Evolutionary conservation across 2,329 filamentous ascomycete species (phyloP), one percentile per base, ranked within the genome.

Genomic region (Colletotrichum sp.): DNA sequence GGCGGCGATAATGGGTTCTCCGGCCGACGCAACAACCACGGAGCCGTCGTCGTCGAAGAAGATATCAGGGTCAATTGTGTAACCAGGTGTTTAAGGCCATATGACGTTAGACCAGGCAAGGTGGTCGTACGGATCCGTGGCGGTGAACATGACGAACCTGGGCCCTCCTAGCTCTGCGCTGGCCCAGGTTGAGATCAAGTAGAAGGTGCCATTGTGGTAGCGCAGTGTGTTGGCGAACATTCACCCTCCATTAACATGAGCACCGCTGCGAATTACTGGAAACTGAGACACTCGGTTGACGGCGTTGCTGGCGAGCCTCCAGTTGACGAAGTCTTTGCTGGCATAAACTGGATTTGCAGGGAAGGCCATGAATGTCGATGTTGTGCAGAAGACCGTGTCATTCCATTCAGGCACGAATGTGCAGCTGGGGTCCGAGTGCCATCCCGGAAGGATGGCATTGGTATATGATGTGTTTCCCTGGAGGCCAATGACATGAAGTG

Each of bases 11-110:
- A 85, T 78, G n/a, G 78, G 72, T 19, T 59, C 48, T 7, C 34
- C 34, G 32, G 81, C 79, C 15, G 79, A 39, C 6, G 22, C 30
- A 8, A 68, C 11, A 76, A 88, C 87, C 2, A 79, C 78, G 71
- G 86, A 88, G 2, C 90, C 90, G 16, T 64, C 65, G 1, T 87
- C 86, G 63, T 92, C 88, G 87, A 89, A 92, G 78, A 91, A 90
- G 3, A 82, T 59, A 6, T 82, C 8, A 0, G 90, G 88, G 66
- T 93, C 91, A 48, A 87, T 86, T 15, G 79, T 82, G 5, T 80
- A 28, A 8, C 60, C 60, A 64, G 30, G 7, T 4, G 60, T 52
- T 12, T 55, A 44, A 8, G 7, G 64, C 12, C 25, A 36, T 36
- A n/a, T n/a, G 74, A 9, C 72, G 57, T 6, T 30, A 79, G 78